Percentiles rank a stretch among this genome's conserved stretches.
Evolutionary conservation across 73 alveolate species (phyloP).

Genomic region (Paramecium primaurelia): DNA sequence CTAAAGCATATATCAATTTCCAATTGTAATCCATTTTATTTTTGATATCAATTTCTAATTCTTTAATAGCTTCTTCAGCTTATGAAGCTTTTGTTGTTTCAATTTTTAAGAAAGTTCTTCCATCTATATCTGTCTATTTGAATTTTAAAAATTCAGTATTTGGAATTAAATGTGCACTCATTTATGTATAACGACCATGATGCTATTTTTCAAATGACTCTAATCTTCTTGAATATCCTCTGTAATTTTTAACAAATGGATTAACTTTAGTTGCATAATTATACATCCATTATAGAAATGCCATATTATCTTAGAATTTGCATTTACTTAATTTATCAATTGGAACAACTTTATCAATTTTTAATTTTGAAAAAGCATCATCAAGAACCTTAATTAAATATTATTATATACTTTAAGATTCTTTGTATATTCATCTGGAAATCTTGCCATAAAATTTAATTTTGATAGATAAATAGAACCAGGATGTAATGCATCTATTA

Average conservation of each 20-base stretch:
- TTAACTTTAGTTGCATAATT: conserved; percentile 13
- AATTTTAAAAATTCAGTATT: conserved; percentile 21
- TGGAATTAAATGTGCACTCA: conserved; percentile 51
- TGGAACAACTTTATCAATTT: conserved; percentile 45
- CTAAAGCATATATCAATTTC: conserved; percentile 46
- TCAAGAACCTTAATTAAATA: not conserved
- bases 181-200: conserved; percentile 44
- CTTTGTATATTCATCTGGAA: conserved; percentile 47
- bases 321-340: conserved; percentile 34
- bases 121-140: not conserved
- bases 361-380: conserved; percentile 44
- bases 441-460: conserved; percentile 17
- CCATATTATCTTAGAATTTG: conserved; percentile 27
- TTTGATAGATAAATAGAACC: not conserved
- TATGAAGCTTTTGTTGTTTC: not conserved
- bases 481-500: conserved; percentile 36
- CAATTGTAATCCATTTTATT: conserved; percentile 46
- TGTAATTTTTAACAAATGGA: conserved; percentile 31
- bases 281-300: conserved; percentile 27
- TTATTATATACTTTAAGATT: not conserved
- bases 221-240: conserved; percentile 14
- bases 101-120: not conserved
- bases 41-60: not conserved
- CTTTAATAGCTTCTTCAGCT: not conserved
- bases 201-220: conserved; percentile 42